A percentile compares a stretch with the other conserved stretches of the same genome.
phyloP scores from a whole-genome alignment of 495 filamentous ascomycete species.

The Beverwykella pulmonaria region DNA sequence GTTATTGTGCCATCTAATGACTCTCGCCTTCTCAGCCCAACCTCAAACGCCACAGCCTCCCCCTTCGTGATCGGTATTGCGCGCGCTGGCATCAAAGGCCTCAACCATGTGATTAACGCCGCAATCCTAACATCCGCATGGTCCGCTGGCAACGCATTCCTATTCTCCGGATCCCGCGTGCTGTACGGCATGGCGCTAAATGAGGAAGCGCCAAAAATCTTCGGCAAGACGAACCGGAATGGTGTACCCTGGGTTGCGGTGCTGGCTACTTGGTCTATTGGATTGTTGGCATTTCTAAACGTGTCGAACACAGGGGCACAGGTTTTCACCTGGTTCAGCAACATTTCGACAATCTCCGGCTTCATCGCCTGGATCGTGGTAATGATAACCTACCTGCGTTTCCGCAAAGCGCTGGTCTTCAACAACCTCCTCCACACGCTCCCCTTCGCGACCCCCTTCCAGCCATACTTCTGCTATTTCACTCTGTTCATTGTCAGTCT shows the following conservation, averaged over 20 bases:
- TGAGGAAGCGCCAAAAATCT: constrained; percentile 35
- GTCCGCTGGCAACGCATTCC: constrained; percentile 37
- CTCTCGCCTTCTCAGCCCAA: constrained; percentile 10
- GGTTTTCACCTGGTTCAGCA: constrained; percentile 39
- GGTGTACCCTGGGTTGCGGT: constrained; percentile 35
- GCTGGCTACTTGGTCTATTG: constrained; percentile 29
- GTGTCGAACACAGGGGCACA: constrained; percentile 31
- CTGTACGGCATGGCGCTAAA: constrained; percentile 32
- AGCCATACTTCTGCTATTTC: constrained; percentile 32
- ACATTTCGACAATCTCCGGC: constrained; percentile 43
- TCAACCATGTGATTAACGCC: constrained; percentile 36
- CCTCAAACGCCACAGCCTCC: constrained; percentile 28
- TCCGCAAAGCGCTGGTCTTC: constrained; percentile 51
- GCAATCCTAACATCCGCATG: constrained; percentile 34
- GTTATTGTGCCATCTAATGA: constrained; percentile 28
- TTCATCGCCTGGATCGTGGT: constrained; percentile 44
- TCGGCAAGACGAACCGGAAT: constrained; percentile 26
- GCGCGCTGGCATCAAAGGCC: constrained; percentile 25
- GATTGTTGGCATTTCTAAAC: constrained; percentile 31
- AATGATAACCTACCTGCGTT: constrained; percentile 47
- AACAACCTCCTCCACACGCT: constrained; percentile 43
- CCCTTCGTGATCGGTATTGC: constrained; percentile 34
- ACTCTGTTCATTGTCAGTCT: constrained; percentile 15
- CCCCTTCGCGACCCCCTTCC: constrained; percentile 34
- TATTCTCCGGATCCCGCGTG: constrained; percentile 33